phyloP scores from a whole-genome alignment of 495 filamentous ascomycete species.

The Penicillium samsonianum region DNA sequence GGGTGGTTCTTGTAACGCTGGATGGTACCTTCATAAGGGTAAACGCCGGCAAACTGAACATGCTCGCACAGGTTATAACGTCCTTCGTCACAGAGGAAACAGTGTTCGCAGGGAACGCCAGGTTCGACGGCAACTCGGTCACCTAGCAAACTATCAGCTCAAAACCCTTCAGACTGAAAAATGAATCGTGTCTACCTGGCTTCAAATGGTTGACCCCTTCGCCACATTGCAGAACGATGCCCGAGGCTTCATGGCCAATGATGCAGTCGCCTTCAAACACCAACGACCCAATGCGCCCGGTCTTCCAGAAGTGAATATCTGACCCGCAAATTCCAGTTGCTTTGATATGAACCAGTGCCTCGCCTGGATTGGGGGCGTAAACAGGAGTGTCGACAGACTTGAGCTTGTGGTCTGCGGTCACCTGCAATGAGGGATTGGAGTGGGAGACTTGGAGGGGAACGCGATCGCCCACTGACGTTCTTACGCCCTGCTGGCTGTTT shows the following conservation, averaged over 20 bases:
- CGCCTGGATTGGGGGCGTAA: slow-evolving; percentile 44
- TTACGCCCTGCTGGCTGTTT: background rate
- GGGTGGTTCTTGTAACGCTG: slow-evolving; percentile 66
- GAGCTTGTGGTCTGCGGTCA: slow-evolving; percentile 55
- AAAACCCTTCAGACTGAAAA: background rate
- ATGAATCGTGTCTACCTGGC: slow-evolving; percentile 25
- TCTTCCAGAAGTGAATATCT: slow-evolving; percentile 78
- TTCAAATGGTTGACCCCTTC: slow-evolving; percentile 38
- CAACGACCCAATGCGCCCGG: slow-evolving; percentile 73
- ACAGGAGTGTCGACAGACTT: slow-evolving; percentile 55
- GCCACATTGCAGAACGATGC: slow-evolving; percentile 66
- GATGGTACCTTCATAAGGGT: slow-evolving; percentile 58
- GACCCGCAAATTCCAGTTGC: slow-evolving; percentile 58
- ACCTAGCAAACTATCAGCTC: slow-evolving; percentile 36
- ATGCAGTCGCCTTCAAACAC: slow-evolving; percentile 66
- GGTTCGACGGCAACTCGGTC: slow-evolving; percentile 77
- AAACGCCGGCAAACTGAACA: slow-evolving; percentile 67
- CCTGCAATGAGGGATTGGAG: slow-evolving; percentile 57
- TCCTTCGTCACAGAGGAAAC: slow-evolving; percentile 62
- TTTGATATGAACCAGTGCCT: slow-evolving; percentile 54
- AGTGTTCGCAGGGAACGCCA: slow-evolving; percentile 67
- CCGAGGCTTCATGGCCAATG: slow-evolving; percentile 79
- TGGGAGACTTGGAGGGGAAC: slow-evolving; percentile 24
- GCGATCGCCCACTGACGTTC: slow-evolving; percentile 8
- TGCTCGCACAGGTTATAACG: slow-evolving; percentile 78